Base-by-base conservation (phyloP, 495 filamentous ascomycete genomes). In the Penicillium riverlandense region DNA sequence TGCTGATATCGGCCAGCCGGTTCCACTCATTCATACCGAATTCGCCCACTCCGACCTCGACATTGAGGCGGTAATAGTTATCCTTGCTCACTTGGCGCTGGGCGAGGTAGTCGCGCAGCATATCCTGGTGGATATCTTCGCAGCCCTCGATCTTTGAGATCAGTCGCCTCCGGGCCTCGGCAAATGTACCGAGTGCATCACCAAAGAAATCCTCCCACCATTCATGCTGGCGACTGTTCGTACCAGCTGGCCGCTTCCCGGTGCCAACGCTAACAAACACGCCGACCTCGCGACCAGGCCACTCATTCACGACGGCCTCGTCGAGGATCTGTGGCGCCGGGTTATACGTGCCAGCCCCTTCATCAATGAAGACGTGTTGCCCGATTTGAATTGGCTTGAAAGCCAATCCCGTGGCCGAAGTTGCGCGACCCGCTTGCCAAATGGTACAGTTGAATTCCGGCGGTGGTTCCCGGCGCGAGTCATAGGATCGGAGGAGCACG, bases 21-120 rank as follows among this genome's bases (percentile, higher is more conserved):
- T 88, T 80, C 91, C 92, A 98, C 44, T 97, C 92, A 59, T 97
- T 97, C 88, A 98, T 95, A 38, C 87, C 91, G 59, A 96, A 96
- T 57, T 98, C 94, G 35, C 92, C 92, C 15, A 98, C 94, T 0
- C 92, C 94, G 6, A 96, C 85, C 56, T 97, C 91, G 16, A 96
- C 92, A 48, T 98, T 98, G 22, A 96, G 74, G n/a, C 92, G 85
- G 64, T 89, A 95, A 74, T 98, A 98, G 62, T 95, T 90, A 43
- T 96, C 90, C 38, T 82, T 77, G 49, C 82, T 86, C 40, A 96
- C 87, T 14, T 84, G 79, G 28, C 87, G 80, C 60, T 85, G 84
- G 10, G 78, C 70, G 14, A 97, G 74, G 41, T 85, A 77, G 15
- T 90, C 86, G 29, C 71, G 72, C 38, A 85, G 72, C 84, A 98